phyloP scores from a whole-genome alignment of 208 protist genomes.

The Acanthamoeba royreba region DNA sequence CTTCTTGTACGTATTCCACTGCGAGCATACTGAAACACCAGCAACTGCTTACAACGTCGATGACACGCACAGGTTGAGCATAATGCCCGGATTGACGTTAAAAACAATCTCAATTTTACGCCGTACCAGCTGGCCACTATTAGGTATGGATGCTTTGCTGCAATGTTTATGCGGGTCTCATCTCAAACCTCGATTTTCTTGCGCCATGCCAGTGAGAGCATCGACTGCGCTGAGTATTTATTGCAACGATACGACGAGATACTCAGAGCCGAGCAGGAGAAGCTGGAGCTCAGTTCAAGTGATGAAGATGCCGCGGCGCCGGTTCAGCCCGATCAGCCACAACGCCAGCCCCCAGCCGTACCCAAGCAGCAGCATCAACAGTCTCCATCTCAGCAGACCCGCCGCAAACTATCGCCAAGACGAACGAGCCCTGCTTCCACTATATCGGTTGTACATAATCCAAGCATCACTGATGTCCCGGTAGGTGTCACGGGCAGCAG shows the following conservation, averaged over 20 bases:
- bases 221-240: neutral
- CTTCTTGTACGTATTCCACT: neutral
- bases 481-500: neutral
- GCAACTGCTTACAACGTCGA: neutral
- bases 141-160: too few relatives aligned
- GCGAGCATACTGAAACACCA: neutral
- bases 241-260: neutral
- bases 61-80: neutral
- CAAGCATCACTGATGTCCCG: neutral
- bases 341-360: neutral
- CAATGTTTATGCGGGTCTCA: too few relatives aligned
- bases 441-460: too few relatives aligned
- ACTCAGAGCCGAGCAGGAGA: neutral
- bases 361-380: too few relatives aligned
- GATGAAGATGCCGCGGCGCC: neutral
- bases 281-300: neutral
- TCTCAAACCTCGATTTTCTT: too few relatives aligned
- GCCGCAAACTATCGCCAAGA: too few relatives aligned
- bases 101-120: neutral
- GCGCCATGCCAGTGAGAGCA: conserved; percentile 10
- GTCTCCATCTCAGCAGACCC: too few relatives aligned
- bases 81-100: neutral
- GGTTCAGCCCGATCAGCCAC: neutral
- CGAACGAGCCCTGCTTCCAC: too few relatives aligned
- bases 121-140: neutral